Conservation (phyloP, 108 stramenopile species). For the Fragilaria crotonensis region DNA sequence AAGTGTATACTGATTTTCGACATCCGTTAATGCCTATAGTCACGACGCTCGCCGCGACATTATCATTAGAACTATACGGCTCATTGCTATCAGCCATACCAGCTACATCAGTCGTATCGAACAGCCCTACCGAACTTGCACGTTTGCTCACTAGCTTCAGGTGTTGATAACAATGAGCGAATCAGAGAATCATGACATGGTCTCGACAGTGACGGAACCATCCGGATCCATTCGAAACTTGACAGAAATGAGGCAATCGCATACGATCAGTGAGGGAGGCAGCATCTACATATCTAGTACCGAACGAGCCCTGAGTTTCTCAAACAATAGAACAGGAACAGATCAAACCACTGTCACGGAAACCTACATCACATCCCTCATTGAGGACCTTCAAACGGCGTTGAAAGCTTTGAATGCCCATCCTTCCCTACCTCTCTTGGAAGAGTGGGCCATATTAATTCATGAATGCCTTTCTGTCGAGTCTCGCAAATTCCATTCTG, state of each 20-base stretch:
- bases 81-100: no score
- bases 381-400: not conserved
- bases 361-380: not conserved
- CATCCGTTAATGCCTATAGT: no score
- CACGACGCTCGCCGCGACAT: no score
- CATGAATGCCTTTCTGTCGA: slow-evolving; percentile 7
- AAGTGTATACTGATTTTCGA: no score
- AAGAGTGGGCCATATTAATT: slow-evolving; percentile 8
- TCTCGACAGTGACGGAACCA: no score
- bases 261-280: not conserved
- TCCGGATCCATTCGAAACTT: not conserved
- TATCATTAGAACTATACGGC: no score
- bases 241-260: not conserved
- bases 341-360: not conserved
- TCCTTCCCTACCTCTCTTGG: not conserved
- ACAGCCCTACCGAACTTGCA: no score
- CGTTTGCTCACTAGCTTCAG: no score
- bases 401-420: not conserved
- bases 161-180: no score
- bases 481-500: slow-evolving; percentile 1
- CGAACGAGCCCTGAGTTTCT: not conserved
- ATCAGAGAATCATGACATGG: no score
- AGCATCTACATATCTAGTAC: not conserved
- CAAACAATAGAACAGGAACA: not conserved
- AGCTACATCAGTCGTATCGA: no score